phyloP scores from a whole-genome alignment of 1,284 basidiomycete genomes.

The Meripilus lineatus region DNA sequence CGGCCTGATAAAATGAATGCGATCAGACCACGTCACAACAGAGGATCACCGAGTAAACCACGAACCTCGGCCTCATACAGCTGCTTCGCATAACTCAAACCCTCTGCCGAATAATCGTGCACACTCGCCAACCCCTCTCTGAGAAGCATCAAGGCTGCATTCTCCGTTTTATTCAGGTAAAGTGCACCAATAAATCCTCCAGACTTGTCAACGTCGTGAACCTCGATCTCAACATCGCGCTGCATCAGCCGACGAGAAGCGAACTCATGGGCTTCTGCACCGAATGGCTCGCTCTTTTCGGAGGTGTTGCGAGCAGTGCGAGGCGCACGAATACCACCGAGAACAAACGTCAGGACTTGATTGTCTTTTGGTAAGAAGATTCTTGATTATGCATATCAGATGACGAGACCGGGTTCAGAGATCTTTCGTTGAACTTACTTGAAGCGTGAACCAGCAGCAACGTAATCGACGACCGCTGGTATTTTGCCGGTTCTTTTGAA shows the following conservation, averaged over 20 bases:
- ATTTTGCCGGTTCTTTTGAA: conserved; percentile 90
- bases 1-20: conserved; percentile 42
- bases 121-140: conserved; percentile 84
- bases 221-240: conserved; percentile 90
- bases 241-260: conserved; percentile 83
- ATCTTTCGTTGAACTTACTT: conserved; percentile 51
- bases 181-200: conserved; percentile 94
- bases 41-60: neutral
- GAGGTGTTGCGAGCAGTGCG: conserved; percentile 74
- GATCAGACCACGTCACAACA: conserved; percentile 3
- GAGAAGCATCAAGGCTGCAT: conserved; percentile 81
- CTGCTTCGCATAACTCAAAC: conserved; percentile 72
- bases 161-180: conserved; percentile 79
- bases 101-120: conserved; percentile 85
- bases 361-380: conserved; percentile 89
- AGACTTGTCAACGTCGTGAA: conserved; percentile 88
- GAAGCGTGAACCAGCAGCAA: conserved; percentile 90
- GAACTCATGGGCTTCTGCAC: conserved; percentile 80
- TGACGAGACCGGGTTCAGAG: neutral
- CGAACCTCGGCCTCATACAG: conserved; percentile 80
- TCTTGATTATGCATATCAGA: conserved; percentile 32
- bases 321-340: conserved; percentile 85
- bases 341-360: conserved; percentile 84
- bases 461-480: conserved; percentile 88
- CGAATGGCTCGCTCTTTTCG: conserved; percentile 90